Base-by-base conservation (phyloP, 441 rosid genomes). In the Aquilaria agallochum region DNA sequence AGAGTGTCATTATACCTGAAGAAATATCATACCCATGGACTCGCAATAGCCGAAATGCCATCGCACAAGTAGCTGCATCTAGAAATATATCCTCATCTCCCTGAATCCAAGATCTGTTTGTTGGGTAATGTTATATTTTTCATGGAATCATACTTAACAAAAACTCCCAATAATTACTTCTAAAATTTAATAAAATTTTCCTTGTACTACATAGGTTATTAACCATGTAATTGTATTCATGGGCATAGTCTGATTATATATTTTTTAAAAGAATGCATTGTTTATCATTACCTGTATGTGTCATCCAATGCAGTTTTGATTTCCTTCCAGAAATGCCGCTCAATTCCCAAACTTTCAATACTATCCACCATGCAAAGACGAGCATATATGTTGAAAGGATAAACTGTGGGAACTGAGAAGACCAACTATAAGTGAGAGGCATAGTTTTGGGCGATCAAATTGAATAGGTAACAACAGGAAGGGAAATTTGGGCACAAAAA, bases 271-370 rank as follows among this genome's bases (percentile, higher is more conserved):
- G 2, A 12, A 31, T 1, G 9, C 42, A 61, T 13, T 49, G 20
- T 52, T 11, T 4, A 36, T 36, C 44, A 32, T 67, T 83, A 93
- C 98, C 83, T 58, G 76, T 85, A 90, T 34, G 78, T 80, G 59
- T 84, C 83, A 53, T 84, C 89, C 71, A 90, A 61, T 5, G 66
- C 70, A 13, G 55, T 48, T 64, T 61, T 69, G 56, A 87, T 81
- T 73, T 90, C 95, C 27, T 84, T 62, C 72, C 56, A 68, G 73
- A 93, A 93, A 74, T 88, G 76, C 55, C 60, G 77, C 59, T 76
- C 80, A 53, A 87, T 77, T 61, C 98, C 98, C 80, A 93, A 68
- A 69, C 82, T 82, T 71, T 80, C 79, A 59, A 90, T 80, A 55
- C 72, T 68, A 62, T 85, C 95, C 61, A 90, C 76, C 72, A 87